These are phyloP conservation scores for Dinochytrium kinnereticum DNA, from an alignment of 371 early-diverging fungal species.

Conservation along the genomic window DNA sequence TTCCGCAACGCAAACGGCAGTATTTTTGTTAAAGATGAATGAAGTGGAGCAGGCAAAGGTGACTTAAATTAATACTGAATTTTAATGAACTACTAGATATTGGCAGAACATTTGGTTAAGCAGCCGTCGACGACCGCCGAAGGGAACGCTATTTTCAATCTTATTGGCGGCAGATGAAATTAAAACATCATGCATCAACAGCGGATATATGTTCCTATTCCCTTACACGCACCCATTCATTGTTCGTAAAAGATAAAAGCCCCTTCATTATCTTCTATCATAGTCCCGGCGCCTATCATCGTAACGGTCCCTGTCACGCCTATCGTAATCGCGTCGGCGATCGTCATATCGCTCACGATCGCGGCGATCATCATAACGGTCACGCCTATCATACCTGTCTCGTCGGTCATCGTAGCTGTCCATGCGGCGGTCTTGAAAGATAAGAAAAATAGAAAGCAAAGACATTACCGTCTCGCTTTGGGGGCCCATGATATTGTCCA, in stretches of 20 bases:
- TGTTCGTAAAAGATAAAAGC: too few species aligned
- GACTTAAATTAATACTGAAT: background rate
- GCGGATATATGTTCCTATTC: background rate
- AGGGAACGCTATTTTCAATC: slow-evolving; percentile 12
- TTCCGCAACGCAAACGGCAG: slow-evolving; percentile 21
- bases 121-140: background rate
- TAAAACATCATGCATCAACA: background rate
- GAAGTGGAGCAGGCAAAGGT: slow-evolving; percentile 32
- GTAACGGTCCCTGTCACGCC: background rate
- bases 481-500: slow-evolving; percentile 85
- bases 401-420: slow-evolving; percentile 10
- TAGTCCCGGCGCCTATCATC: background rate
- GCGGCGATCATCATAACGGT: slow-evolving; percentile 4
- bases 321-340: background rate
- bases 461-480: slow-evolving; percentile 47
- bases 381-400: slow-evolving; percentile 4
- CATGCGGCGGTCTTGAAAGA: background rate
- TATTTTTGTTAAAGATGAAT: slow-evolving; percentile 10
- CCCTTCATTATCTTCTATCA: background rate
- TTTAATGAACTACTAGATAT: background rate
- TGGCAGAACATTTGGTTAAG: background rate
- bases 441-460: background rate
- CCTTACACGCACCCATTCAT: too few species aligned
- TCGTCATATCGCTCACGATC: slow-evolving; percentile 14
- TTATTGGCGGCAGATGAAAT: background rate